Percentiles rank a stretch among this genome's conserved stretches.
phyloP scores from a whole-genome alignment of 202 grass and related monocot species.

The Schoenoplectus tabernaemontani region DNA sequence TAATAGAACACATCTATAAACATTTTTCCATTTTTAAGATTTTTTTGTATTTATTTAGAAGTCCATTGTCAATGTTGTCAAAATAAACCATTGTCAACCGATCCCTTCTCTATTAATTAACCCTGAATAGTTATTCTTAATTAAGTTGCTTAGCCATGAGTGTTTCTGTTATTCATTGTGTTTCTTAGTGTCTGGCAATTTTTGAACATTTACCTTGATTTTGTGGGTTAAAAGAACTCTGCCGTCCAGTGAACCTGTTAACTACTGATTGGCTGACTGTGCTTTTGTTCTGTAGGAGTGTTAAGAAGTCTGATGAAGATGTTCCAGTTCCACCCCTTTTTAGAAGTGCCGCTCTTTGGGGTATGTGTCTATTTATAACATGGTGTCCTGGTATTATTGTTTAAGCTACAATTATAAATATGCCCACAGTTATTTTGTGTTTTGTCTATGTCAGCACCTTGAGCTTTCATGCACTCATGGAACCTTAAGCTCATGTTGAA shows the following conservation, averaged over 20 bases:
- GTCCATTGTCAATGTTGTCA: too few relatives aligned
- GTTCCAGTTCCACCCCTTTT: constrained; percentile 86
- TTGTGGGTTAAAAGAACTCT: too few relatives aligned
- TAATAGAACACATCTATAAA: too few relatives aligned
- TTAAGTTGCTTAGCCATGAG: background rate
- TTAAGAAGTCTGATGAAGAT: constrained; percentile 88
- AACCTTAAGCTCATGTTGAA: background rate
- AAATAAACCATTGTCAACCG: too few relatives aligned
- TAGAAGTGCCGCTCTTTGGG: constrained; percentile 84
- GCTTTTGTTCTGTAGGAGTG: constrained; percentile 4
- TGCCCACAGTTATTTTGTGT: background rate
- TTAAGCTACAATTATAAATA: background rate
- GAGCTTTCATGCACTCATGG: background rate
- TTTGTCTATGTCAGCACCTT: background rate
- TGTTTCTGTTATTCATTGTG: background rate
- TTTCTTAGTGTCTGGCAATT: background rate
- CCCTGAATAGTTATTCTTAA: too few relatives aligned
- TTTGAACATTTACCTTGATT: background rate
- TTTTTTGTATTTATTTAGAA: too few relatives aligned
- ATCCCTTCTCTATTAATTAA: too few relatives aligned
- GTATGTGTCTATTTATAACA: constrained; percentile 36
- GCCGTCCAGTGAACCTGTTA: background rate
- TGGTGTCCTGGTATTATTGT: background rate
- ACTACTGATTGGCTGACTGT: background rate
- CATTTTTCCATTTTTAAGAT: too few relatives aligned